Conservation (phyloP, 805 yeast genomes). For the Jamesozyma gamospora region DNA sequence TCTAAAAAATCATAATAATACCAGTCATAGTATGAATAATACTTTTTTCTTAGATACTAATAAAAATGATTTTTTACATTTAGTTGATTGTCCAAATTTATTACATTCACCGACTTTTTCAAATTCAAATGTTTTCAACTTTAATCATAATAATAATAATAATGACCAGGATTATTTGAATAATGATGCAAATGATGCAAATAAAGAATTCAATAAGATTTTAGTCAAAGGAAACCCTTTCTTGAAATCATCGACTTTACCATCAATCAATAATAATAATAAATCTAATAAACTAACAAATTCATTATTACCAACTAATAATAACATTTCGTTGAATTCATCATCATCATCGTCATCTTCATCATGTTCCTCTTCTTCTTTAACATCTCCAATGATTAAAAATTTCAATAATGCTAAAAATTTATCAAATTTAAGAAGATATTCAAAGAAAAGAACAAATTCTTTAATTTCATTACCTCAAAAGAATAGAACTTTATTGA, state of each 20-base stretch:
- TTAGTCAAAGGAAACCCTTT: neutral
- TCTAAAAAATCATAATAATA: neutral
- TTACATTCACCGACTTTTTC: too few relatives aligned
- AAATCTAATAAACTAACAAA: too few relatives aligned
- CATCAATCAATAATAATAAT: neutral
- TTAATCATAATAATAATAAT: too few relatives aligned
- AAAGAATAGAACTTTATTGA: too few relatives aligned
- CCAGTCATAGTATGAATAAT: neutral
- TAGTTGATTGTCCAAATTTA: too few relatives aligned
- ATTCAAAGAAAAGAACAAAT: too few relatives aligned
- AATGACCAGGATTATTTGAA: too few relatives aligned
- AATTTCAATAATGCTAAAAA: neutral
- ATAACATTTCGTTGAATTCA: neutral
- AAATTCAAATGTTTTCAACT: too few relatives aligned
- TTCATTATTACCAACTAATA: neutral
- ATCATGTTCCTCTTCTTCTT: neutral
- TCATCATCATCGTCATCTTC: neutral
- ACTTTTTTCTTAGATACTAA: too few relatives aligned
- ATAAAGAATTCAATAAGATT: slow-evolving; percentile 3
- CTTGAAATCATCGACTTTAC: neutral
- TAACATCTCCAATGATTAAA: neutral
- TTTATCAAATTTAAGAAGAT: neutral
- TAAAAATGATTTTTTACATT: too few relatives aligned
- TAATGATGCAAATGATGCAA: slow-evolving; percentile 5
- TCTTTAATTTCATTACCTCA: too few relatives aligned